phyloP scores from a whole-genome alignment of 345 rosid species.

The Eutrema yunnanense region DNA sequence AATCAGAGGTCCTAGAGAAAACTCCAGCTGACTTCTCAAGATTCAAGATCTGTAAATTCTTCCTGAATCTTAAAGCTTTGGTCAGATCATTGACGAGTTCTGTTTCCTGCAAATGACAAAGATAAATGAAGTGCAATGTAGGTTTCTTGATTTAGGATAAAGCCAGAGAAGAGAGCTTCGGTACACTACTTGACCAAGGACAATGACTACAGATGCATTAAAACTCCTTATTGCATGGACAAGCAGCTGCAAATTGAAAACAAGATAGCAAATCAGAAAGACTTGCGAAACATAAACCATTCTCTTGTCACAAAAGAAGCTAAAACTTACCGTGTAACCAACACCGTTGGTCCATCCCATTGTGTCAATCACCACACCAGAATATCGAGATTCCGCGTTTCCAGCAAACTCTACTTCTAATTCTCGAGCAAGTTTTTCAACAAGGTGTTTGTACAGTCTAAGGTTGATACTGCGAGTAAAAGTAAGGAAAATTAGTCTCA shows the following conservation, averaged over 20 bases:
- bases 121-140: neutral
- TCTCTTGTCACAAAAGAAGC: neutral
- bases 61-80: neutral
- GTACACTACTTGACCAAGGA: slow-evolving; percentile 18
- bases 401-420: slow-evolving; percentile 57
- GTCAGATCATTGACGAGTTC: neutral
- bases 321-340: slow-evolving; percentile 54
- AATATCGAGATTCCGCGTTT: slow-evolving; percentile 50
- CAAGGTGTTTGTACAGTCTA: slow-evolving; percentile 49
- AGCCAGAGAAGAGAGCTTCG: neutral
- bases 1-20: neutral
- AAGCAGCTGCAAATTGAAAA: slow-evolving; percentile 12
- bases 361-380: slow-evolving; percentile 88
- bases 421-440: slow-evolving; percentile 66
- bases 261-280: neutral
- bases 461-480: slow-evolving; percentile 49
- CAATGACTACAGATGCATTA: slow-evolving; percentile 2
- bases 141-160: neutral
- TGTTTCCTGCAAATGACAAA: neutral
- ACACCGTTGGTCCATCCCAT: slow-evolving; percentile 77
- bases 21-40: slow-evolving; percentile 14
- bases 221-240: slow-evolving; percentile 10
- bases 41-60: slow-evolving; percentile 13
- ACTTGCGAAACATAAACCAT: neutral
- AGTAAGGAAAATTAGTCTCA: neutral